Conservation (phyloP, 345 rosid genomes). For the Aegle marmelos region DNA sequence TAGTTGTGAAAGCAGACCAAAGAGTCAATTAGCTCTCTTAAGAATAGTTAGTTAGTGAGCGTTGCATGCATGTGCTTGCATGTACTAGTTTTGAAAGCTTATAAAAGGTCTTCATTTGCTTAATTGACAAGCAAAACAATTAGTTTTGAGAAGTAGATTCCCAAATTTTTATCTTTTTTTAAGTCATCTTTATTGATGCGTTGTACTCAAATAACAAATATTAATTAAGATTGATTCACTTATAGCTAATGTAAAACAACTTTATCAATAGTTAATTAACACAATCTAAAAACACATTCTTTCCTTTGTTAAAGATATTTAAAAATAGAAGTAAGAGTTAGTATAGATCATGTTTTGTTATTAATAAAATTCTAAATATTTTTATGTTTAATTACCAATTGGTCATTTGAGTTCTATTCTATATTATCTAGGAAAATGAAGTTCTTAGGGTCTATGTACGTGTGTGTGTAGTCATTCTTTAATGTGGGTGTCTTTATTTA, state of each 20-base stretch:
- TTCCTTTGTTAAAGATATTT: too few species aligned
- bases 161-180: neutral
- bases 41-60: neutral
- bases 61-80: neutral
- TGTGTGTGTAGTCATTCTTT: too few species aligned
- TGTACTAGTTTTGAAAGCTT: neutral
- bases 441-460: too few species aligned
- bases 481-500: too few species aligned
- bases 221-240: neutral
- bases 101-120: neutral
- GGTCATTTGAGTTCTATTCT: too few species aligned
- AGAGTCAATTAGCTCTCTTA: neutral
- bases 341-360: too few species aligned
- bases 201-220: neutral
- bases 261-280: neutral
- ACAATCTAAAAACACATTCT: too few species aligned
- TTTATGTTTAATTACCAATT: too few species aligned
- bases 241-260: too few species aligned
- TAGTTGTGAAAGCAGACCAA: neutral
- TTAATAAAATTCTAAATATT: too few species aligned
- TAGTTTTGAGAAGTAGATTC: neutral
- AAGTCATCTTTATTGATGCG: neutral
- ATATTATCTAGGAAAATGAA: too few species aligned
- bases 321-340: too few species aligned
- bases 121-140: neutral